A percentile compares a stretch with the other conserved stretches of the same genome.
These are phyloP conservation scores for Letharia columbiana DNA, from an alignment of 495 filamentous ascomycete genomes.

Conservation along the genomic window DNA sequence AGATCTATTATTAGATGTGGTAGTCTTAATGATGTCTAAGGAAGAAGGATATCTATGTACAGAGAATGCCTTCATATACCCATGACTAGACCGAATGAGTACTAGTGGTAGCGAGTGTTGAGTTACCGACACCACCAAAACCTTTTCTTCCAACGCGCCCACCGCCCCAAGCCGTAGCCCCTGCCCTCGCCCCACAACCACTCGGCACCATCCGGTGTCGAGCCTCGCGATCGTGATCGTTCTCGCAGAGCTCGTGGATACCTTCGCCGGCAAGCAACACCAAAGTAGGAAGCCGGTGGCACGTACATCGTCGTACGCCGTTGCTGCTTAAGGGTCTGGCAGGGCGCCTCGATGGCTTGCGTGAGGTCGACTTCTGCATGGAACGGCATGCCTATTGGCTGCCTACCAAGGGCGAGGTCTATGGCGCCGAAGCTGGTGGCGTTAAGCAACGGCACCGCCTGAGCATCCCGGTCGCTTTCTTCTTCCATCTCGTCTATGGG, in stretches of 20 bases:
- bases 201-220: not conserved
- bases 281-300: slow-evolving; percentile 15
- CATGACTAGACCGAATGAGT: too few species aligned
- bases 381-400: slow-evolving; percentile 16
- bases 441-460: not conserved
- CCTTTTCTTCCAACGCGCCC: slow-evolving; percentile 34
- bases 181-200: slow-evolving; percentile 2
- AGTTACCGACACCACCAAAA: too few species aligned
- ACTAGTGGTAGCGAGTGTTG: too few species aligned
- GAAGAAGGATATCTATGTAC: too few species aligned
- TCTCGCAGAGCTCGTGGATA: slow-evolving; percentile 16
- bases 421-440: slow-evolving; percentile 11
- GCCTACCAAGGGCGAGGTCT: slow-evolving; percentile 12
- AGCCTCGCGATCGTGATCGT: slow-evolving; percentile 11
- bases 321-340: slow-evolving; percentile 10
- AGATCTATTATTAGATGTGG: too few species aligned
- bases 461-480: slow-evolving; percentile 7
- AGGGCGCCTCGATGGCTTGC: slow-evolving; percentile 12
- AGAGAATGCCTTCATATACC: too few species aligned
- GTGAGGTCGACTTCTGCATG: slow-evolving; percentile 15
- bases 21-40: too few species aligned
- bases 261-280: slow-evolving; percentile 28
- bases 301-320: slow-evolving; percentile 8
- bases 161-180: slow-evolving; percentile 32
- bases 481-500: slow-evolving; percentile 3